A percentile compares a stretch with the other conserved stretches of the same genome.
Evolutionary conservation across 345 rosid species (phyloP).

Genomic region (Dovyalis caffra): DNA sequence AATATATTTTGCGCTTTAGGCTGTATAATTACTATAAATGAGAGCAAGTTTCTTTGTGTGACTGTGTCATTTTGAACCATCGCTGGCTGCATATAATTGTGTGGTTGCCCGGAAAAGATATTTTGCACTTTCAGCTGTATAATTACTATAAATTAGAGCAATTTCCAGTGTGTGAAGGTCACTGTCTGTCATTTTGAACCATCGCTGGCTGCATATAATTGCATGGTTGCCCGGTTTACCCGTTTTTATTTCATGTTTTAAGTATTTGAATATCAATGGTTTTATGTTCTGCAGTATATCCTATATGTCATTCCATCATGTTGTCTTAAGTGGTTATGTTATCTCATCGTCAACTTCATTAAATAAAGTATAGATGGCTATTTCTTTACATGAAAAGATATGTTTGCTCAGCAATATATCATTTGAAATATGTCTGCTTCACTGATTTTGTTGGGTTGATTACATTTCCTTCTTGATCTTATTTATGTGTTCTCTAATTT

Average conservation of each 20-base stretch:
- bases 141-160: not conserved
- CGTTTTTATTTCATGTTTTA: too few relatives aligned
- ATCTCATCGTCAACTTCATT: not conserved
- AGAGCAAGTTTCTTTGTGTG: not conserved
- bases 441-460: conserved; percentile 12
- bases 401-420: conserved; percentile 1
- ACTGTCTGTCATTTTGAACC: not conserved
- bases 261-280: not conserved
- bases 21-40: not conserved
- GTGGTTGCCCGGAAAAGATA: too few relatives aligned
- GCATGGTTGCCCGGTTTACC: not conserved
- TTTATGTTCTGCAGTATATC: not conserved
- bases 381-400: not conserved
- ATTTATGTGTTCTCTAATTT: conserved; percentile 9
- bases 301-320: not conserved
- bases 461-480: conserved; percentile 8
- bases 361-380: not conserved
- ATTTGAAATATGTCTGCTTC: conserved; percentile 15
- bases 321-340: not conserved
- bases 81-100: not conserved
- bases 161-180: not conserved
- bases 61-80: not conserved
- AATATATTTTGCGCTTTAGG: not conserved
- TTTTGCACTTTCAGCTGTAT: not conserved
- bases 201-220: not conserved